Evolutionary conservation across 1,284 basidiomycete species (phyloP).

Genomic region (Leccinum proximum): DNA sequence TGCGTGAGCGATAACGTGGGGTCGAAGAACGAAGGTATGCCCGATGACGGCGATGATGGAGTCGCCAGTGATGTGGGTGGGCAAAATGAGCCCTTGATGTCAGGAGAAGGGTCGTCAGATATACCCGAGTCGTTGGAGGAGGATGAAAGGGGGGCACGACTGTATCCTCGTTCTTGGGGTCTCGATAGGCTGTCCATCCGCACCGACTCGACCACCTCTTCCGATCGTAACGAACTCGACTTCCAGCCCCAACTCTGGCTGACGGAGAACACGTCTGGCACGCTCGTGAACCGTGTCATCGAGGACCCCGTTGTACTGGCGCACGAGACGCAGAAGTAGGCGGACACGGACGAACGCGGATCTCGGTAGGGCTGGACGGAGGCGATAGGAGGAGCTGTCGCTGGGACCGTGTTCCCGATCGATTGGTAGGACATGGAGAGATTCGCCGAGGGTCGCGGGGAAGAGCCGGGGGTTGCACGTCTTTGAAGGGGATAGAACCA

Average conservation of each 20-base stretch:
- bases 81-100: too few species aligned
- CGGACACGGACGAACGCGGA: conserved; percentile 61
- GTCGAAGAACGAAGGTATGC: too few species aligned
- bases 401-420: conserved; percentile 32
- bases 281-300: conserved; percentile 81
- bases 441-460: conserved; percentile 19
- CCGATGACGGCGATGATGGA: too few species aligned
- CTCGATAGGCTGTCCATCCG: conserved; percentile 35
- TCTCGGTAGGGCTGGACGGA: conserved; percentile 73
- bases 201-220: conserved; percentile 50
- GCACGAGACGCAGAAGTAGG: conserved; percentile 86
- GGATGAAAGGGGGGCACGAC: too few species aligned
- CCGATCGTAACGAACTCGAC: conserved; percentile 59
- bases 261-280: conserved; percentile 83
- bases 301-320: conserved; percentile 79
- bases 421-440: conserved; percentile 26
- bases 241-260: conserved; percentile 85
- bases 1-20: too few species aligned
- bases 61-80: too few species aligned
- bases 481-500: conserved; percentile 39
- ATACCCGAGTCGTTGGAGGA: too few species aligned
- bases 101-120: too few species aligned
- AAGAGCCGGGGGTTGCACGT: conserved; percentile 35
- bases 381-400: conserved; percentile 32
- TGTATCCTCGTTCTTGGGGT: conserved; percentile 2